A percentile compares a stretch with the other conserved stretches of the same genome.
Evolutionary conservation across 2,329 filamentous ascomycete species (phyloP).

Genomic region (Penicillium sp.): DNA sequence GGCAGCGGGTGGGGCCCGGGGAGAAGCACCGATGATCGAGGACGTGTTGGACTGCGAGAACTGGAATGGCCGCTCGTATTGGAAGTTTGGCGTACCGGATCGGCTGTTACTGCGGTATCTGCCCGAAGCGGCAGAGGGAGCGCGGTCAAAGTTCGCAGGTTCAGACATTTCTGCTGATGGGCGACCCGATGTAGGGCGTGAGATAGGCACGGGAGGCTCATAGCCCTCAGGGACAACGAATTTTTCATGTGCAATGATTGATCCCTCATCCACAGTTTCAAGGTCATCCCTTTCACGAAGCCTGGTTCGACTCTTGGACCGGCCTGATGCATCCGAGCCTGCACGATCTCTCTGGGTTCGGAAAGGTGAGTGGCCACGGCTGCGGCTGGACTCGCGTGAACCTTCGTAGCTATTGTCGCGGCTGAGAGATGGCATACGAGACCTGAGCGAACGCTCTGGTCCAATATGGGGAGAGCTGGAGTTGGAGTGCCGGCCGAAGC

Average conservation of each 20-base stretch:
- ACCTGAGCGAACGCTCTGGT: constrained; percentile 23
- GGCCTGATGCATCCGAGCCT: constrained; percentile 46
- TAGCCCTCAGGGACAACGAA: constrained; percentile 21
- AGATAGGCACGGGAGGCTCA: constrained; percentile 20
- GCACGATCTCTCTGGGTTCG: constrained; percentile 45
- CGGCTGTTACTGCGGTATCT: constrained; percentile 35
- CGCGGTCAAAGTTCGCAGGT: constrained; percentile 26
- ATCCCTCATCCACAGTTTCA: constrained; percentile 43
- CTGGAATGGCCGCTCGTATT: constrained; percentile 28
- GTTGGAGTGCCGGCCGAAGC: constrained; percentile 30
- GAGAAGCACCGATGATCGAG: constrained; percentile 33
- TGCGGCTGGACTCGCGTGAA: constrained; percentile 29
- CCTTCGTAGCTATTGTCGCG: constrained; percentile 29
- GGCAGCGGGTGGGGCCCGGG: constrained; percentile 40
- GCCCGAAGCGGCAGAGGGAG: constrained; percentile 34
- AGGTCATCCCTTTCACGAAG: constrained; percentile 49
- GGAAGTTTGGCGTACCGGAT: constrained; percentile 28
- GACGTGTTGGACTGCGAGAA: constrained; percentile 21
- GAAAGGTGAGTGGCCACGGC: constrained; percentile 32
- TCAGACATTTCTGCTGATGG: constrained; percentile 32
- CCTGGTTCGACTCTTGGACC: constrained; percentile 47
- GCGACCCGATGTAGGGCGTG: constrained; percentile 29
- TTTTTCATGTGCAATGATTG: constrained; percentile 26
- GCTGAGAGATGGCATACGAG: constrained; percentile 23
- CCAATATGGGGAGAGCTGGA: constrained; percentile 33